Base-by-base conservation (phyloP, 108 stramenopile species). In the Schizochytrium sp. region DNA sequence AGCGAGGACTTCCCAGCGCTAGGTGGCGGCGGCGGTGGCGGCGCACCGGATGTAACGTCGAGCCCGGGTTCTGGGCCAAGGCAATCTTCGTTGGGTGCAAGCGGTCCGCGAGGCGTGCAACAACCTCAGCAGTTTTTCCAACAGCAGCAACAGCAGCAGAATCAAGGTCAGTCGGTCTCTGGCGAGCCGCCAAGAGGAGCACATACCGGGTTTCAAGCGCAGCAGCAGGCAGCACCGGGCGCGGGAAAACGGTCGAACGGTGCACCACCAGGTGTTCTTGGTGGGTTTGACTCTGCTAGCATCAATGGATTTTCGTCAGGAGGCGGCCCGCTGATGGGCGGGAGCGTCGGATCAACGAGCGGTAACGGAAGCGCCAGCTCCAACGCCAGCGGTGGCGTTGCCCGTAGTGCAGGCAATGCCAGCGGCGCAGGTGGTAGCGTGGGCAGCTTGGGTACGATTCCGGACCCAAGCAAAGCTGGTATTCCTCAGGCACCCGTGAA, bases 1-100 rank as follows among this genome's bases (percentile, higher is more conserved):
- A 57, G 25, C 10, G 89, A 90, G 41, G 89, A 90, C 59, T 90
- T 90, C n/a, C 89, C 89, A 6, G 89, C 89, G 5, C 60, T 90
- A 5, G 87, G 87, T 1, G 58, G 58, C n/a, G 21, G n/a, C 19
- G 19, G n/a, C 58, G 19, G n/a, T 59, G 21, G n/a, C 34, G 63
- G 63, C 41, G 41, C 63, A 23, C 34, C 63, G 25, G 25, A 12
- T 23, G 63, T 41, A 1, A 41, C 63, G 41, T 69, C 63, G 25
- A 69, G 34, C 41, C 63, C 25, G 14, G 4, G 2, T 16, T 4
- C 63, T 8, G 34, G 41, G 8, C 63, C 25, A 18, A 14, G 34
- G 41, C 63, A 69, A 4, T 10, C 14, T 2, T 12, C 63, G 25
- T 18, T 41, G 10, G 63, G 10, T 10, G 41, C 34, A 1, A 69